Evolutionary conservation across 1,139 yeast species (phyloP).

Genomic region (Yamadazyma siamensis): DNA sequence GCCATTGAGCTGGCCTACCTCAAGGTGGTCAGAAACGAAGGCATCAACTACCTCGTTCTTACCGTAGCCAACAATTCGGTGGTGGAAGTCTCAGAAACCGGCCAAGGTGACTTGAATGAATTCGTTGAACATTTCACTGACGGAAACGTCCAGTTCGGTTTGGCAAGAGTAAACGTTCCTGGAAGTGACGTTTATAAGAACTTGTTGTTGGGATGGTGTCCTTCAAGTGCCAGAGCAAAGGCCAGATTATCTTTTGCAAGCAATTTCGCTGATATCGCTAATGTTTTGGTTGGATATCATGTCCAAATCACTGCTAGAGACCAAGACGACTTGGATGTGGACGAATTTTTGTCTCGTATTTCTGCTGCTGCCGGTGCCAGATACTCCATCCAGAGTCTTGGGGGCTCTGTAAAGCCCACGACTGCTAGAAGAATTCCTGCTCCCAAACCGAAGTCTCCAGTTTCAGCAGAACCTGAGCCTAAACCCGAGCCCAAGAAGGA

Average conservation of each 20-base stretch:
- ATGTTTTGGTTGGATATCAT: constrained; percentile 76
- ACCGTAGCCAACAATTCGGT: constrained; percentile 58
- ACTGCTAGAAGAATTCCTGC: constrained; percentile 6
- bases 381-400: constrained; percentile 60
- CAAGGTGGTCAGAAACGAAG: constrained; percentile 55
- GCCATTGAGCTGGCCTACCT: constrained; percentile 62
- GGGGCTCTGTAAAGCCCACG: constrained; percentile 16
- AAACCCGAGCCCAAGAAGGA: constrained; percentile 15
- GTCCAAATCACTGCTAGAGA: constrained; percentile 97
- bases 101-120: constrained; percentile 67
- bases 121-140: constrained; percentile 82
- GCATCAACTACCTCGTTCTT: constrained; percentile 58
- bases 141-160: constrained; percentile 86
- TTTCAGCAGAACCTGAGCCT: constrained; percentile 5
- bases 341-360: constrained; percentile 70
- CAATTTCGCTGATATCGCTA: constrained; percentile 72
- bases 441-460: constrained; percentile 6
- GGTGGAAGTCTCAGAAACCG: constrained; percentile 55
- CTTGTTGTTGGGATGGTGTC: constrained; percentile 91
- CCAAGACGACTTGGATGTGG: constrained; percentile 79
- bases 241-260: constrained; percentile 71
- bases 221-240: constrained; percentile 77
- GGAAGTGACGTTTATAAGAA: constrained; percentile 85
- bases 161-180: constrained; percentile 83
- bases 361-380: constrained; percentile 95